phyloP scores from a whole-genome alignment of 1,139 yeast species.

The Candida sanyaensis region DNA sequence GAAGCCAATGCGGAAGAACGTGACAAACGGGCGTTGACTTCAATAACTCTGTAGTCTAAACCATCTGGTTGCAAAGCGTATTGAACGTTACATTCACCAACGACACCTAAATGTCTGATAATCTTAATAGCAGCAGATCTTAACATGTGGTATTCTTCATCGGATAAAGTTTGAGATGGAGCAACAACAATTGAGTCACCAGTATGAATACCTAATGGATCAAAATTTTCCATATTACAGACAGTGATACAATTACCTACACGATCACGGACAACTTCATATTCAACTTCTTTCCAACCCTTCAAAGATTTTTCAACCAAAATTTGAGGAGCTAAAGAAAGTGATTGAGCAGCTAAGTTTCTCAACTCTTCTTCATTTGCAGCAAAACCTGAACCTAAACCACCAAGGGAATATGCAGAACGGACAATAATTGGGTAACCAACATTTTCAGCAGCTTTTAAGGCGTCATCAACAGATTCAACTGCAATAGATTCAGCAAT shows the following conservation, averaged over 20 bases:
- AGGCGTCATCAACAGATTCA: slow-evolving; percentile 89
- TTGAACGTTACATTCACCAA: slow-evolving; percentile 98
- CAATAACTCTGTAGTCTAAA: slow-evolving; percentile 92
- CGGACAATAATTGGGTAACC: slow-evolving; percentile 98
- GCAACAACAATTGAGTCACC: slow-evolving; percentile 99
- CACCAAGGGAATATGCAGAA: slow-evolving; percentile 97
- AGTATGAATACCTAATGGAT: slow-evolving; percentile 96
- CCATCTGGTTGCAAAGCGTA: slow-evolving; percentile 96
- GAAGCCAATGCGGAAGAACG: slow-evolving; percentile 98
- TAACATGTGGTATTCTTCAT: slow-evolving; percentile 97
- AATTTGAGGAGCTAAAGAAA: slow-evolving; percentile 91
- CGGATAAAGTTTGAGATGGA: slow-evolving; percentile 95
- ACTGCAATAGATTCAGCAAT: slow-evolving; percentile 97
- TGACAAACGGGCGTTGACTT: slow-evolving; percentile 95
- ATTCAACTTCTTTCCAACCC: slow-evolving; percentile 99
- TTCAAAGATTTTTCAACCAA: slow-evolving; percentile 94
- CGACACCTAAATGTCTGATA: slow-evolving; percentile 96
- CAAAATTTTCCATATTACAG: slow-evolving; percentile 99
- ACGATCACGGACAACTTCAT: slow-evolving; percentile 97
- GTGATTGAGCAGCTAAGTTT: slow-evolving; percentile 43
- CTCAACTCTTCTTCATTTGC: slow-evolving; percentile 70
- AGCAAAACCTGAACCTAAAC: slow-evolving; percentile 98
- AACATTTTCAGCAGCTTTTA: slow-evolving; percentile 79
- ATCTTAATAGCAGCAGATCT: slow-evolving; percentile 97
- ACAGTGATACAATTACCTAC: slow-evolving; percentile 97